A percentile compares a stretch with the other conserved stretches of the same genome.
Conservation (phyloP, 2,329 filamentous ascomycete genomes). For the Bipolaris bicolor region DNA sequence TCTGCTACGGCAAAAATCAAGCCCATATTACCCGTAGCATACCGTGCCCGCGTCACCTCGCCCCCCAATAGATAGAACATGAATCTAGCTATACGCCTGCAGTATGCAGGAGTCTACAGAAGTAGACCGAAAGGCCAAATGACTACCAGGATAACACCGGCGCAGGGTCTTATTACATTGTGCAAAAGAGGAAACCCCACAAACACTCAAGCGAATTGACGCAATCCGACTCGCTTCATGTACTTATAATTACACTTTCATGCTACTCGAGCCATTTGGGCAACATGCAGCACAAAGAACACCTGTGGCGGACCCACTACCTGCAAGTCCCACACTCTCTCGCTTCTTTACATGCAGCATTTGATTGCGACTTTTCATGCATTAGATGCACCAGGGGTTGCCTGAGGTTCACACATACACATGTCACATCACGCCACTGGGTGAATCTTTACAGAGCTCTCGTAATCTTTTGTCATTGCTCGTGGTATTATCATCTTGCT, state of each 20-base stretch:
- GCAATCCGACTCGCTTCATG: no score
- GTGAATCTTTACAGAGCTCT: slow-evolving; percentile 4
- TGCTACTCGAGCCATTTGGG: background rate
- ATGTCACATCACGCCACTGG: slow-evolving; percentile 1
- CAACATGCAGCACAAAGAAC: slow-evolving; percentile 1
- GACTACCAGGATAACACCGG: background rate
- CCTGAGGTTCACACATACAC: slow-evolving; percentile 7
- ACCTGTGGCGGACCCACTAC: background rate
- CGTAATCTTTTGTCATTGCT: slow-evolving; percentile 22
- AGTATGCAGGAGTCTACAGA: background rate
- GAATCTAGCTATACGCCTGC: background rate
- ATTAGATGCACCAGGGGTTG: slow-evolving; percentile 7
- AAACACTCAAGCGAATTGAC: no score
- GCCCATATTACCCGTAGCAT: no score
- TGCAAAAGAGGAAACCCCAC: no score
- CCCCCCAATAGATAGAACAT: no score
- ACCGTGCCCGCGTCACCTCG: no score
- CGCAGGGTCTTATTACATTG: no score
- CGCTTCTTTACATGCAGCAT: slow-evolving; percentile 8
- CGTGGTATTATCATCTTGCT: slow-evolving; percentile 18
- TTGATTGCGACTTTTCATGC: slow-evolving; percentile 15
- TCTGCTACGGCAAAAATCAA: no score
- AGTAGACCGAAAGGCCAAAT: background rate
- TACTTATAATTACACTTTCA: no score
- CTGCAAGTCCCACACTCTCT: slow-evolving; percentile 5